Base-by-base conservation (phyloP, 2,329 filamentous ascomycete species). In the Stagonosporopsis chrysanthemi region DNA sequence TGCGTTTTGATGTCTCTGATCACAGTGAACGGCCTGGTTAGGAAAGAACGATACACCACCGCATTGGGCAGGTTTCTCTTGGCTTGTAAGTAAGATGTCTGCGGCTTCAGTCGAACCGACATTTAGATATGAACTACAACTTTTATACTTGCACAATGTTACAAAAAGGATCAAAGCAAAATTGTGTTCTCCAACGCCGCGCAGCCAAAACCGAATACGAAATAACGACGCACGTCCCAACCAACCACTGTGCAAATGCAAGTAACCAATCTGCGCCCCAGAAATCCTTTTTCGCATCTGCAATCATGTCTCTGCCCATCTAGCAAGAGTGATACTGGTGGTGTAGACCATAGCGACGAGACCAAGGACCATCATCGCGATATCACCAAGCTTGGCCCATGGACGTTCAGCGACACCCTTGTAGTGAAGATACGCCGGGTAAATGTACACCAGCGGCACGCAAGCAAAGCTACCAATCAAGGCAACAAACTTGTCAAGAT, bases 381-480 rank as follows among this genome's bases (percentile, higher is more conserved):
- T 58, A 68, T 92, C 89, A 4, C 85, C 80, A 2, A 75, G 71
- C 76, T 87, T 90, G 26, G 78, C 82, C 70, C 75, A 78, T 29
- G 72, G 75, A n/a, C 81, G 83, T 45, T 82, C 79, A 6, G 89
- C 89, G 3, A 88, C 81, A 4, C 86, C 89, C 66, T 82, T 86
- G 75, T 86, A 89, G 72, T 92, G 90, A 68, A 92, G 70, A 60
- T 83, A 87, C 0, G 90, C 84, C 40, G 90, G 89, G 69, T 91
- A 92, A 56, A 92, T 89, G 75, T 91, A 92, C 11, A 92, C 89
- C 62, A 92, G 75, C 14, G 89, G 89, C 51, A 92, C 87, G 65
- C 89, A 92, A 2, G 89, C 89, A 68, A 90, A 86, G 35, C 85
- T 88, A 12, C 89, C 89, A 62, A 91, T 91, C 43, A 92, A 77